These are phyloP conservation scores for Coemansia sp. DNA, from an alignment of 192 early-diverging fungal genomes.

Conservation along the genomic window DNA sequence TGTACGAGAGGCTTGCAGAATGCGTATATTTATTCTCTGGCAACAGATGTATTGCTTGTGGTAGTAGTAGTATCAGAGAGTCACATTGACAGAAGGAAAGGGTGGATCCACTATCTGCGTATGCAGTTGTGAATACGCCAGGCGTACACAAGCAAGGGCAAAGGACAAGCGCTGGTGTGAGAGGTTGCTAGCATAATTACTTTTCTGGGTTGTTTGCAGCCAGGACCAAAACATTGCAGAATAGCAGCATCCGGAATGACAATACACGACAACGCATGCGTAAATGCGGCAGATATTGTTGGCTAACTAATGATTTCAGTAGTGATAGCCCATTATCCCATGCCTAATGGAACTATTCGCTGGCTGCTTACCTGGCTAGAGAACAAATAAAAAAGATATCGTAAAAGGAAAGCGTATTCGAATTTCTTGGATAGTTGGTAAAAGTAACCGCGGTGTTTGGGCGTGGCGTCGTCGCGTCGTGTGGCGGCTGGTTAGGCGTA, in stretches of 20 bases:
- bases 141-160: neutral
- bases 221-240: no score
- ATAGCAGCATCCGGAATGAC: no score
- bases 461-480: neutral
- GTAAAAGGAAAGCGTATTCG: neutral
- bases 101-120: neutral
- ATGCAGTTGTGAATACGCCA: neutral
- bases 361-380: neutral
- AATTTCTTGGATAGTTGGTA: neutral
- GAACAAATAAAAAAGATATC: neutral
- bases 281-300: no score
- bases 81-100: neutral
- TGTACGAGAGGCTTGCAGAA: constrained; percentile 7
- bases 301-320: no score
- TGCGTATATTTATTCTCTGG: neutral
- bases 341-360: no score
- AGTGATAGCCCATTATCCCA: no score
- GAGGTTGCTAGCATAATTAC: no score
- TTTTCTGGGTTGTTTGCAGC: no score
- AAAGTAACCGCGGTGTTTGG: neutral
- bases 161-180: no score
- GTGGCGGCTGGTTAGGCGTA: neutral
- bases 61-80: neutral
- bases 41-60: neutral
- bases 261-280: no score